Percentiles rank a stretch among this genome's conserved stretches.
phyloP scores from a whole-genome alignment of 139 green algal genomes.

The Coelastrella sp. region DNA sequence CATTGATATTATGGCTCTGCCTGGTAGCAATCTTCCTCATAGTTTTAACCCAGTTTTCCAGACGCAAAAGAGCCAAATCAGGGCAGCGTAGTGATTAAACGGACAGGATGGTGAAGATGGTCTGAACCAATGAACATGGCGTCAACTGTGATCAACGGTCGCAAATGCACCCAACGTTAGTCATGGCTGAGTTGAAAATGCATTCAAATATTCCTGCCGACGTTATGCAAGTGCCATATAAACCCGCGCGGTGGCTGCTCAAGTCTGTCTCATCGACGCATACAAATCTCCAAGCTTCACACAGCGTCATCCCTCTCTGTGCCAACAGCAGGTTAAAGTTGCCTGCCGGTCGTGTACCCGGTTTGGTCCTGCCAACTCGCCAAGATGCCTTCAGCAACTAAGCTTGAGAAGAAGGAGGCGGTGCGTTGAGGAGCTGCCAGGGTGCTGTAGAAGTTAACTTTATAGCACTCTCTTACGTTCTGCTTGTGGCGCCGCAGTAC shows the following conservation, averaged over 20 bases:
- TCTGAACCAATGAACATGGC: neutral
- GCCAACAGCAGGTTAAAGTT: constrained; percentile 74
- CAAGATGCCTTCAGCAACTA: constrained; percentile 78
- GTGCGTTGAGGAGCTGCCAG: constrained; percentile 52
- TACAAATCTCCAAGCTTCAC: neutral
- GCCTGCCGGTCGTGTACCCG: constrained; percentile 78
- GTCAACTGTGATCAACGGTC: neutral
- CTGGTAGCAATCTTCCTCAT: constrained; percentile 36
- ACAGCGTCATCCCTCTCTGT: constrained; percentile 1
- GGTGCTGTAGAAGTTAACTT: neutral
- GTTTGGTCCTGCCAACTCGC: constrained; percentile 76
- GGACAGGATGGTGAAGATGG: neutral
- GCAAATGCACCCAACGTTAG: no score
- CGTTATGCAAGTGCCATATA: neutral
- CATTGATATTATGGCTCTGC: constrained; percentile 38
- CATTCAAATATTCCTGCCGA: neutral
- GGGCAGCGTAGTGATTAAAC: constrained; percentile 28
- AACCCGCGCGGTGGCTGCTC: neutral
- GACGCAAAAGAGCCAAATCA: neutral
- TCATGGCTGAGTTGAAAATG: no score
- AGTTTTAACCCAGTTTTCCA: constrained; percentile 37
- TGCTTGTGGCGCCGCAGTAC: constrained; percentile 74
- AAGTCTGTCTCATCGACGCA: neutral
- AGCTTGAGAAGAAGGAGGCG: constrained; percentile 81
- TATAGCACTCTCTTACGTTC: neutral